Conservation (phyloP, 257 asterid species). For the Solanum arcanum region DNA sequence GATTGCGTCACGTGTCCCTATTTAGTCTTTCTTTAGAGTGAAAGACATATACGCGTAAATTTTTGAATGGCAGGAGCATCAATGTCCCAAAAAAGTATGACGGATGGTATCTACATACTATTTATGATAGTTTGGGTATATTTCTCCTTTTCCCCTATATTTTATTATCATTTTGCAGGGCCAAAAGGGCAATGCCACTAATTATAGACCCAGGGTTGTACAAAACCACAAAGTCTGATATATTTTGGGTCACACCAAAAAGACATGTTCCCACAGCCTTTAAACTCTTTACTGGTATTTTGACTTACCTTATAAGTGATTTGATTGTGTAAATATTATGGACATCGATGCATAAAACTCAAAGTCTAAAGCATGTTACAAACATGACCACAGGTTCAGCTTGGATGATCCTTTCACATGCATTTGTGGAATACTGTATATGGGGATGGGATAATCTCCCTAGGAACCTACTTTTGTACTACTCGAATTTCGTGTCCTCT, state of each 20-base stretch:
- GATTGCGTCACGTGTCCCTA: no score
- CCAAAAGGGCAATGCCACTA: constrained; percentile 32
- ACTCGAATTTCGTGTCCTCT: constrained; percentile 85
- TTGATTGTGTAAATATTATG: background rate
- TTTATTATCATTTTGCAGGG: constrained; percentile 9
- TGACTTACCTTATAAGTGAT: background rate
- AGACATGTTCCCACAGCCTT: constrained; percentile 28
- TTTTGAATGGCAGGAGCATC: no score
- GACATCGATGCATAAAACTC: background rate
- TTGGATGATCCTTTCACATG: constrained; percentile 81
- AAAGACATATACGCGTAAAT: no score
- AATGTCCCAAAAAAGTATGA: no score
- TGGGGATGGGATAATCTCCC: constrained; percentile 99
- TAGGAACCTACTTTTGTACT: constrained; percentile 78
- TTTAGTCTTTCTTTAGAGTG: no score
- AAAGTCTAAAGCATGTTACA: background rate
- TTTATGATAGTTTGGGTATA: no score
- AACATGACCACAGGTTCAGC: constrained; percentile 65
- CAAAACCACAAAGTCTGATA: constrained; percentile 23
- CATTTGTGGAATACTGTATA: constrained; percentile 69
- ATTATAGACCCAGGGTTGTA: constrained; percentile 41
- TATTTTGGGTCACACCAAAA: constrained; percentile 26
- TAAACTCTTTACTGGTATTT: constrained; percentile 47
- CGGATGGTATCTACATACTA: no score
- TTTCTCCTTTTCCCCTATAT: no score